phyloP scores from a whole-genome alignment of 2,329 filamentous ascomycete genomes.

The Aspergillus sp. region DNA sequence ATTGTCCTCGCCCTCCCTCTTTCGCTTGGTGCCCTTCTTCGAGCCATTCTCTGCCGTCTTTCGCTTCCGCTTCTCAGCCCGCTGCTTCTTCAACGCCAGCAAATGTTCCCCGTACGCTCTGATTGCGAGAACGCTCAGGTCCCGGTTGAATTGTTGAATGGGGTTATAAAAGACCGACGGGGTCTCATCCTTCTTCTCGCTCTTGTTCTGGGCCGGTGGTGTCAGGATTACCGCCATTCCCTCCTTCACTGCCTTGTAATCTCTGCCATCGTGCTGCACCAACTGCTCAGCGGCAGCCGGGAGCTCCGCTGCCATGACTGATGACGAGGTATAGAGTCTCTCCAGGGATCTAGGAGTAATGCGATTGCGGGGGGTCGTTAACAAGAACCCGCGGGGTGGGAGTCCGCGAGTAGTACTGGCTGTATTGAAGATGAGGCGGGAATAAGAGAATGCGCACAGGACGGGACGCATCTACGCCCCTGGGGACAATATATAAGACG shows the following conservation, averaged over 20 bases:
- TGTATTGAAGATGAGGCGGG: neutral
- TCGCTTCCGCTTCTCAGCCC: conserved; percentile 33
- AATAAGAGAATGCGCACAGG: neutral
- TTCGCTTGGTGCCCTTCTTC: conserved; percentile 31
- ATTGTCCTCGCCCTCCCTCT: conserved; percentile 21
- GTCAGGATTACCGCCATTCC: conserved; percentile 61
- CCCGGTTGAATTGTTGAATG: conserved; percentile 97
- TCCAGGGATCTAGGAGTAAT: neutral
- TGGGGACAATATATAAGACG: neutral
- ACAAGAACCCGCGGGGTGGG: neutral
- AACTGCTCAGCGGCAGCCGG: conserved; percentile 13
- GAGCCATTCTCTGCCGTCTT: conserved; percentile 26
- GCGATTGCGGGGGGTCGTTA: conserved; percentile 1
- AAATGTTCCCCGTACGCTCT: conserved; percentile 72
- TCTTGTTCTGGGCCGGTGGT: conserved; percentile 44
- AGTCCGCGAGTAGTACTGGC: neutral
- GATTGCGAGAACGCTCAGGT: conserved; percentile 86
- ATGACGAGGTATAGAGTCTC: conserved; percentile 1
- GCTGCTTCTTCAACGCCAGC: conserved; percentile 47
- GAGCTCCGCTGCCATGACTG: conserved; percentile 13
- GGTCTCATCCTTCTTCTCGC: conserved; percentile 45
- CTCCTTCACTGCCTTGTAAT: conserved; percentile 57
- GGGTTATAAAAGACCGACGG: conserved; percentile 95
- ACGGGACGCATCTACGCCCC: neutral
- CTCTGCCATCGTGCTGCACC: conserved; percentile 42